Conservation (phyloP, 2,329 filamentous ascomycete genomes). For the Pseudogymnoascus sp. region DNA sequence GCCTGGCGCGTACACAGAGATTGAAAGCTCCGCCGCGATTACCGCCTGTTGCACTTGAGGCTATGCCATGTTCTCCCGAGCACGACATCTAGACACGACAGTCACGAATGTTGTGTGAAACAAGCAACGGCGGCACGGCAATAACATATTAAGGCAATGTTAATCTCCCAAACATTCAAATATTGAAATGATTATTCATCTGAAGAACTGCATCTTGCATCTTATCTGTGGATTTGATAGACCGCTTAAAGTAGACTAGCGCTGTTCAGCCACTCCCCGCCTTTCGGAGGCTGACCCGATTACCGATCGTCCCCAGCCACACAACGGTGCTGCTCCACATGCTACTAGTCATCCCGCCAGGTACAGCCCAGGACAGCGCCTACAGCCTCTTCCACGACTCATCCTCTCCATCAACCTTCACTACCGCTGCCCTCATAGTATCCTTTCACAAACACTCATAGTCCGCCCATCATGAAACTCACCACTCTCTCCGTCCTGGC, state of each 20-base stretch:
- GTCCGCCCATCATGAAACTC: conserved; percentile 41
- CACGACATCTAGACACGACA: neutral
- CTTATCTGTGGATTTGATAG: neutral
- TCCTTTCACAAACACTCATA: neutral
- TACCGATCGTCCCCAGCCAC: neutral
- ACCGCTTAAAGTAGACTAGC: neutral
- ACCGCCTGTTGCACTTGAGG: neutral
- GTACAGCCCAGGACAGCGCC: neutral
- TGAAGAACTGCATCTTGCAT: neutral
- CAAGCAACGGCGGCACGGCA: neutral
- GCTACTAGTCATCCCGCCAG: conserved; percentile 1
- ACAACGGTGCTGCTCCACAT: neutral
- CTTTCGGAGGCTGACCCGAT: neutral
- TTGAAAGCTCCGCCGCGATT: neutral
- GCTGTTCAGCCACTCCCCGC: neutral
- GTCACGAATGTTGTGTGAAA: neutral
- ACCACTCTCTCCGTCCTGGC: conserved; percentile 41
- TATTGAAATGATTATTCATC: neutral
- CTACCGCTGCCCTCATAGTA: neutral
- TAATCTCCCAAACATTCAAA: neutral
- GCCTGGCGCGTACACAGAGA: neutral
- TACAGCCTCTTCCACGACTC: neutral
- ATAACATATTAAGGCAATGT: neutral
- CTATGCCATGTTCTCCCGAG: neutral
- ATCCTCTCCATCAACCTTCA: neutral